phyloP scores from a whole-genome alignment of 208 protist genomes.

The Acanthamoeba lenticulata region DNA sequence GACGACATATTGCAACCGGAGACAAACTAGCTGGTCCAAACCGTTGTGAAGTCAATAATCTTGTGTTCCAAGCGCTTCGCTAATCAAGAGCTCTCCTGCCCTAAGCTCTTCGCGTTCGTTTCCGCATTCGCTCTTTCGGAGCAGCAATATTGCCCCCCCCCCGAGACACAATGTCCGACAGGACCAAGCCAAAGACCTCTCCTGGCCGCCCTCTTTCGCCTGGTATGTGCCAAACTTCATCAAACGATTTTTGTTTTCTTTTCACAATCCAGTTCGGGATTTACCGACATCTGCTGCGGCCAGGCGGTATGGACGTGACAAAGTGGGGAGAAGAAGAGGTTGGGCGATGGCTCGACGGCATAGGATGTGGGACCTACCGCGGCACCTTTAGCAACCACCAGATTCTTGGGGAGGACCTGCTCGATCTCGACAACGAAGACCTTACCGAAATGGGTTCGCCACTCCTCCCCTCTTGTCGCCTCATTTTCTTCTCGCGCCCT shows the following conservation, averaged over 20 bases:
- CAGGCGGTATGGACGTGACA: neutral
- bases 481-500: neutral
- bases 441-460: constrained; percentile 29
- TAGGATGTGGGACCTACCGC: neutral
- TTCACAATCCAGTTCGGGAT: neutral
- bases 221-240: too few species aligned
- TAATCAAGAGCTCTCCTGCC: too few species aligned
- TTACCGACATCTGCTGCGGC: neutral
- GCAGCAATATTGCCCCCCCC: neutral
- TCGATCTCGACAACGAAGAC: constrained; percentile 50
- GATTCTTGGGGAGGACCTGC: constrained; percentile 13
- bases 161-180: neutral
- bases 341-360: neutral
- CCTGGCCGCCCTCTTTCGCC: neutral
- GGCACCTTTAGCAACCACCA: neutral
- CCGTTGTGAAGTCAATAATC: too few species aligned
- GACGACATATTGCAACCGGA: too few species aligned
- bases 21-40: too few species aligned
- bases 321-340: constrained; percentile 10
- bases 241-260: neutral
- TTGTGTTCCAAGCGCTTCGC: too few species aligned
- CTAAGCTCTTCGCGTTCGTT: too few species aligned
- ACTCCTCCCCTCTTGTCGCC: neutral
- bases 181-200: neutral
- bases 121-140: too few species aligned